Percentiles rank a stretch among this genome's conserved stretches.
phyloP scores from a whole-genome alignment of 1,139 yeast species.

The Yamadazyma jaroonii region DNA sequence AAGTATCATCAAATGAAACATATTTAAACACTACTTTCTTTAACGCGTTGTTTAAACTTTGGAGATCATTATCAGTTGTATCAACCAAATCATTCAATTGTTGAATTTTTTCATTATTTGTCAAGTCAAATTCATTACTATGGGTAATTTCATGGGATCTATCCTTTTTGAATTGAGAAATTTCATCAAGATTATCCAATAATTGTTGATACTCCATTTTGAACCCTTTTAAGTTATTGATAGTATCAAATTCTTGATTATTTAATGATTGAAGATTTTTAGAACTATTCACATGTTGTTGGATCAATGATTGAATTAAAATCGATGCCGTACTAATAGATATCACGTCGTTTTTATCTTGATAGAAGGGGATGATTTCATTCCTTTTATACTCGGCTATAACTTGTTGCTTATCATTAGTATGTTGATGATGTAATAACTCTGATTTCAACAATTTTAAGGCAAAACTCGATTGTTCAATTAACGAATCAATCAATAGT shows the following conservation, averaged over 20 bases:
- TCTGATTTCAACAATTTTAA: slow-evolving; percentile 15
- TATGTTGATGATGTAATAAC: slow-evolving; percentile 6
- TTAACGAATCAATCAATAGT: slow-evolving; percentile 21
- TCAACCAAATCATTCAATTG: neutral
- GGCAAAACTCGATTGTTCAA: slow-evolving; percentile 30
- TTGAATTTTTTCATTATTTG: neutral
- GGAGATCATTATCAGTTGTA: neutral
- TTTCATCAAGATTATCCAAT: slow-evolving; percentile 4
- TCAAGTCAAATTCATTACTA: neutral
- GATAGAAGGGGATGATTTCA: slow-evolving; percentile 28
- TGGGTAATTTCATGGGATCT: no score
- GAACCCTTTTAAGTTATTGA: slow-evolving; percentile 3
- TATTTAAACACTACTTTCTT: neutral
- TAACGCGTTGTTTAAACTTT: neutral
- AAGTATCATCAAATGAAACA: slow-evolving; percentile 4
- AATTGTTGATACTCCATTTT: slow-evolving; percentile 5
- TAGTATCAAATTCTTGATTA: slow-evolving; percentile 3
- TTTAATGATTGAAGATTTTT: slow-evolving; percentile 9
- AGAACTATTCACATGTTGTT: slow-evolving; percentile 16
- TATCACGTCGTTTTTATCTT: slow-evolving; percentile 38
- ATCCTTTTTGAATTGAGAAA: slow-evolving; percentile 1
- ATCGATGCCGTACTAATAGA: slow-evolving; percentile 34
- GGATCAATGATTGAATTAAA: slow-evolving; percentile 16
- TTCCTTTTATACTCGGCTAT: slow-evolving; percentile 29
- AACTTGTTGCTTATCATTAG: slow-evolving; percentile 16